phyloP scores from a whole-genome alignment of 1,139 yeast genomes.

The Scheffersomyces lignicola region DNA sequence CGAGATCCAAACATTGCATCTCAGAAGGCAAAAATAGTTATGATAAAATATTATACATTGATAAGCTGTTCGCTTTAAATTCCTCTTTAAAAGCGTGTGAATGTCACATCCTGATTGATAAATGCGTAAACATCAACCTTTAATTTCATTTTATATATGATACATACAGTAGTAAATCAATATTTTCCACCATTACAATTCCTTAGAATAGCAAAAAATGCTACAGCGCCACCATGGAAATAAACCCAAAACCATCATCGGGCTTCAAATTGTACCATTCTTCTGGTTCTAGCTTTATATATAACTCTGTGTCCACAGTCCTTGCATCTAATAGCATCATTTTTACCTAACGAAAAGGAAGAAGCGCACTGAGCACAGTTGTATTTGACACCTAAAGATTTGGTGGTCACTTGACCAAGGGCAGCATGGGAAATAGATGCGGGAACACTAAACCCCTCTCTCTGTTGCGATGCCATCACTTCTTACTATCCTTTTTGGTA shows the following conservation, averaged over 20 bases:
- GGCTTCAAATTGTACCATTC: constrained; percentile 74
- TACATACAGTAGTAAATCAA: no score
- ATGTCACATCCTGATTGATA: no score
- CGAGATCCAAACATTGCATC: no score
- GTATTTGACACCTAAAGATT: constrained; percentile 82
- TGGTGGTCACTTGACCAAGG: constrained; percentile 60
- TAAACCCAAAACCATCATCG: constrained; percentile 29
- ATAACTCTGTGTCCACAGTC: constrained; percentile 98
- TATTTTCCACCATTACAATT: no score
- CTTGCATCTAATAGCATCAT: constrained; percentile 97
- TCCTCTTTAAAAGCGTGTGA: no score
- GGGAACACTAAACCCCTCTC: constrained; percentile 95
- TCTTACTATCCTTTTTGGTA: constrained; percentile 1
- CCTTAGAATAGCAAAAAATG: no score
- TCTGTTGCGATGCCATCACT: constrained; percentile 59
- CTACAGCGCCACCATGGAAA: no score
- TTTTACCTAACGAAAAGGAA: constrained; percentile 81
- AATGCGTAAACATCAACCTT: no score
- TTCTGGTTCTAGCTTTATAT: constrained; percentile 94
- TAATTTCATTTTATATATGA: no score
- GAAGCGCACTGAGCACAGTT: constrained; percentile 97
- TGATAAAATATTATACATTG: no score
- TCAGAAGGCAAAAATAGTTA: no score
- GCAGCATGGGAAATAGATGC: constrained; percentile 68
- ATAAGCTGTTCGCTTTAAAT: no score